A percentile compares a stretch with the other conserved stretches of the same genome.
These are phyloP conservation scores for Agrocybe praecox DNA, from an alignment of 768 basidiomycete species.

Conservation along the genomic window DNA sequence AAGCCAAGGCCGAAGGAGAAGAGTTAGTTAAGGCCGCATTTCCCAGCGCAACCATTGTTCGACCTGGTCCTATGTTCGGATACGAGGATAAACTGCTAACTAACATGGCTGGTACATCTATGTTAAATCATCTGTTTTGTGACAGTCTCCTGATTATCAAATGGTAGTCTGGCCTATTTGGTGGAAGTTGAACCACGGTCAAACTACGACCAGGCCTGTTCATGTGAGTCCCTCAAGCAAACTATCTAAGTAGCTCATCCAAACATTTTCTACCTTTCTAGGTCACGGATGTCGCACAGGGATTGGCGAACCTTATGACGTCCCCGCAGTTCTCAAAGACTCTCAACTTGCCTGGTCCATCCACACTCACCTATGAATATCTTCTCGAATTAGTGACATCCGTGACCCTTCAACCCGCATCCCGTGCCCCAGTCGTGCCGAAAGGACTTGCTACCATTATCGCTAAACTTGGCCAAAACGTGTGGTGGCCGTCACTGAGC, in stretches of 20 bases:
- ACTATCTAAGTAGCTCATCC: slow-evolving; percentile 17
- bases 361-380: slow-evolving; percentile 81
- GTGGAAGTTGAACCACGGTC: slow-evolving; percentile 90
- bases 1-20: slow-evolving; percentile 90
- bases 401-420: slow-evolving; percentile 77
- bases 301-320: slow-evolving; percentile 74
- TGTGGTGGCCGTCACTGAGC: slow-evolving; percentile 92
- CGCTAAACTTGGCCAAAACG: slow-evolving; percentile 59
- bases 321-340: slow-evolving; percentile 66
- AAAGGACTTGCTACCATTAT: slow-evolving; percentile 67
- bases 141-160: slow-evolving; percentile 1
- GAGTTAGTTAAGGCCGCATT: slow-evolving; percentile 82
- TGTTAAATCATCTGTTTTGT: slow-evolving; percentile 7
- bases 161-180: slow-evolving; percentile 83
- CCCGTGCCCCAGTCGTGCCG: slow-evolving; percentile 75
- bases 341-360: slow-evolving; percentile 87
- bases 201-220: slow-evolving; percentile 88
- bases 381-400: slow-evolving; percentile 76
- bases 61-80: slow-evolving; percentile 88
- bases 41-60: slow-evolving; percentile 84
- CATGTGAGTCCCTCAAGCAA: slow-evolving; percentile 61
- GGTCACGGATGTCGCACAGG: slow-evolving; percentile 95
- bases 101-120: slow-evolving; percentile 80
- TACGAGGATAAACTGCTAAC: slow-evolving; percentile 93
- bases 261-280: slow-evolving; percentile 28